Evolutionary conservation across 305 asterid species (phyloP).

Genomic region (Coffea humblotiana): DNA sequence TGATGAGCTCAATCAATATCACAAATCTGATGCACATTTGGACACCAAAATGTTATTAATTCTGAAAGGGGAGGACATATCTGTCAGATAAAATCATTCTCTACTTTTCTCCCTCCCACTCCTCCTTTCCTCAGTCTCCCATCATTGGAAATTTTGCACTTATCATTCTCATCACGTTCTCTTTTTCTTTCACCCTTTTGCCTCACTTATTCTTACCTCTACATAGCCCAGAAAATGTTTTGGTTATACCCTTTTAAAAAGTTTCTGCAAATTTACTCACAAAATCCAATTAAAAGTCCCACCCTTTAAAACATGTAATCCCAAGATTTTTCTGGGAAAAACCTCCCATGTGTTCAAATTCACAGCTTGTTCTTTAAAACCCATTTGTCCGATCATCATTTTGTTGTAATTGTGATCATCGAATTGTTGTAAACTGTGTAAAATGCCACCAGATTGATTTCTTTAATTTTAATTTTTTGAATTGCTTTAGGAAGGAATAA

Average conservation of each 20-base stretch:
- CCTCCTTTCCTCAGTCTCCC: background rate
- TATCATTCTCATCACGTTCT: slow-evolving; percentile 37
- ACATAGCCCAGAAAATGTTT: slow-evolving; percentile 5
- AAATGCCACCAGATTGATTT: no score
- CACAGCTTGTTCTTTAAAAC: background rate
- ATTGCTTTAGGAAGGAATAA: slow-evolving; percentile 3
- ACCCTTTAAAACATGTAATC: background rate
- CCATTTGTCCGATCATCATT: slow-evolving; percentile 1
- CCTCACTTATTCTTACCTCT: slow-evolving; percentile 3
- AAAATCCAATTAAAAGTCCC: background rate
- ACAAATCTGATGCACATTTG: background rate
- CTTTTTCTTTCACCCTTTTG: slow-evolving; percentile 1
- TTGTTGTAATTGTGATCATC: background rate
- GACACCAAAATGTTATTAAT: slow-evolving; percentile 8
- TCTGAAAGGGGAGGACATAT: background rate
- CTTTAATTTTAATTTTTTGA: background rate
- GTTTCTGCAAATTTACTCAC: background rate
- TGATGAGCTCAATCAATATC: background rate
- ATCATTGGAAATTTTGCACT: slow-evolving; percentile 10
- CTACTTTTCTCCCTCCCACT: slow-evolving; percentile 22
- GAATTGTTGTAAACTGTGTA: no score
- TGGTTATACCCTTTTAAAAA: slow-evolving; percentile 5
- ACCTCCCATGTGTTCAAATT: background rate
- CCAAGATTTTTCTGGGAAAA: background rate
- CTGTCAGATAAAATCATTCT: slow-evolving; percentile 9